A percentile compares a stretch with the other conserved stretches of the same genome.
These are phyloP conservation scores for Ustilago crameri DNA, from an alignment of 1,284 basidiomycete genomes.

Conservation along the genomic window DNA sequence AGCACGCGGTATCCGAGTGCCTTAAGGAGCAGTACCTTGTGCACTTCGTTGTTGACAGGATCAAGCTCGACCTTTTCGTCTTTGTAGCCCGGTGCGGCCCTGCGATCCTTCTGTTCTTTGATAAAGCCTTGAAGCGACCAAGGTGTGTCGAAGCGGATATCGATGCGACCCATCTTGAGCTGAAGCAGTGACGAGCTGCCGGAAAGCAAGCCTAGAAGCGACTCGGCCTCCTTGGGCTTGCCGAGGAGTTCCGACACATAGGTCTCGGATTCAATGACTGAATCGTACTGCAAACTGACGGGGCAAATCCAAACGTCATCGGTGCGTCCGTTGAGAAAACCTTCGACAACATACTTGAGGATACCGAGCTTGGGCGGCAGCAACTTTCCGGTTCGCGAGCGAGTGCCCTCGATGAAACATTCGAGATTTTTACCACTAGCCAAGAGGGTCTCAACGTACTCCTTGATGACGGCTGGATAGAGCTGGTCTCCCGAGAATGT, in stretches of 20 bases:
- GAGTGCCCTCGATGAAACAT: conserved; percentile 68
- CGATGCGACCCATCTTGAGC: conserved; percentile 68
- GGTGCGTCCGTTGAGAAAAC: conserved; percentile 60
- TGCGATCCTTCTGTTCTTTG: conserved; percentile 60
- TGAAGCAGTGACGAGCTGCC: conserved; percentile 66
- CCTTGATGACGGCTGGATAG: conserved; percentile 68
- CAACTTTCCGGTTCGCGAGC: conserved; percentile 69
- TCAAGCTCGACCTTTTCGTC: conserved; percentile 50
- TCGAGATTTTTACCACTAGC: conserved; percentile 67
- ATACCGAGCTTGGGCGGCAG: conserved; percentile 69
- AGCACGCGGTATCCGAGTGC: conserved; percentile 68
- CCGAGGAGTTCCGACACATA: conserved; percentile 69
- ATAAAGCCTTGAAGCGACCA: conserved; percentile 68
- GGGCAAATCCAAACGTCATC: conserved; percentile 69
- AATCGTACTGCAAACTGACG: conserved; percentile 69
- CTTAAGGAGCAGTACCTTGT: conserved; percentile 64
- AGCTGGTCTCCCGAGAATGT: conserved; percentile 68
- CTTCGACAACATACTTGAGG: conserved; percentile 69
- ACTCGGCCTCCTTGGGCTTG: conserved; percentile 69
- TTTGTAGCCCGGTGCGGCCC: conserved; percentile 37
- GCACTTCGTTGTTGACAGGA: conserved; percentile 42
- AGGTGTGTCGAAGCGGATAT: conserved; percentile 69
- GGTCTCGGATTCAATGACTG: conserved; percentile 69
- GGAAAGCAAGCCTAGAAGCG: conserved; percentile 65
- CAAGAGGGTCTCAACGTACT: conserved; percentile 68